A percentile compares a stretch with the other conserved stretches of the same genome.
Conservation (phyloP, 345 rosid genomes). For the Lepidium africanum region DNA sequence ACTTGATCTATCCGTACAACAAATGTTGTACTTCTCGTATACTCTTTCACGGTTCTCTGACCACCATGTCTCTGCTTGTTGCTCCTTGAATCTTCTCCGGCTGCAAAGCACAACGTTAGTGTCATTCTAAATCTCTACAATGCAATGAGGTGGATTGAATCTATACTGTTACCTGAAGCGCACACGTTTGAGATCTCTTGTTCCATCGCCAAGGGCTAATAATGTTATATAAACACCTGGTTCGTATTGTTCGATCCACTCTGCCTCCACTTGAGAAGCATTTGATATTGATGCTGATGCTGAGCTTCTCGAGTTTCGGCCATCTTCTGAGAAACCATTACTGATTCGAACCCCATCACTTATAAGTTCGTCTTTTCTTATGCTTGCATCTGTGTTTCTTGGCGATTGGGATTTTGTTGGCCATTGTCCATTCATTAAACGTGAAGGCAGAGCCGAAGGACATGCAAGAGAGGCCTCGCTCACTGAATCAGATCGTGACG, state of each 20-base stretch:
- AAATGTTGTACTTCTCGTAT: conserved; percentile 73
- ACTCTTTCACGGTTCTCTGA: conserved; percentile 92
- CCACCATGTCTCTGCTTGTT: conserved; percentile 98
- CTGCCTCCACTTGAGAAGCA: conserved; percentile 63
- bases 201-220: conserved; percentile 76
- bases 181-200: conserved; percentile 96
- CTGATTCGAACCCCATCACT: conserved; percentile 36
- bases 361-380: conserved; percentile 34
- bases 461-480: conserved; percentile 44
- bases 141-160: neutral
- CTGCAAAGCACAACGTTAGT: conserved; percentile 33
- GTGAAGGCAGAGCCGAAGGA: conserved; percentile 32
- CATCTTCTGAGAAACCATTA: conserved; percentile 40
- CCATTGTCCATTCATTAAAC: conserved; percentile 37
- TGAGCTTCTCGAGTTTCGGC: conserved; percentile 43
- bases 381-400: conserved; percentile 37
- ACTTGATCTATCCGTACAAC: conserved; percentile 63
- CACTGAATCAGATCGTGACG: conserved; percentile 58
- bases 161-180: conserved; percentile 74
- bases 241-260: conserved; percentile 94
- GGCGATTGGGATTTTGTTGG: conserved; percentile 25
- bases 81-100: conserved; percentile 90
- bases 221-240: conserved; percentile 92
- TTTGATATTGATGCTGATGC: conserved; percentile 30
- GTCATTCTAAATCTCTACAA: neutral